Base-by-base conservation (phyloP, 495 filamentous ascomycete species). In the Astrothelium macrocarpum region DNA sequence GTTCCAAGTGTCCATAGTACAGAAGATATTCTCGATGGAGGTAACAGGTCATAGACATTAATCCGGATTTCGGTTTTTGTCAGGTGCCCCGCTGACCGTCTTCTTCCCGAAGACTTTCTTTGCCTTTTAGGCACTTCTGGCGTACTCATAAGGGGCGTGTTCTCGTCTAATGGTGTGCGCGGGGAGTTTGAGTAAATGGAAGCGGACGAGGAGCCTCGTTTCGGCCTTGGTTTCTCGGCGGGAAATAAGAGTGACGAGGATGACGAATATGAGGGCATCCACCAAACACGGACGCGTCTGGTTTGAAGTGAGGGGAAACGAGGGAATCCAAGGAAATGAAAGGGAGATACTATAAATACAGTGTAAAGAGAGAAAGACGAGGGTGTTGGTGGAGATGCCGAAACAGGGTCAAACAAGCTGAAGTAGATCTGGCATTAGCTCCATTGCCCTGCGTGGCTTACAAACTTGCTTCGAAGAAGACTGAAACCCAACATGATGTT, bases 41-140 rank as follows among this genome's bases (percentile, higher is more conserved):
- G 86, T 28, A 91, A 78, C 10, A 90, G 78, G 71, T 92, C 89
- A 71, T 92, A 92, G 68, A 90, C 85, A 70, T 91, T 85, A 70
- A 92, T 90, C n/a, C 82, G 67, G 12, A 92, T 80, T 70, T 89
- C 83, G 11, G 86, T 91, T 66, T 86, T 88, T 58, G 12, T 42
- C 5, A n/a, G n/a, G 12, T 53, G 59, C 16, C 49, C 49, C 7
- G 25, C 29, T 10, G 49, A 56, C 49, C 49, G 49, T 20, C 49
- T 26, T 7, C 49, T 16, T 16, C 5, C 2, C 7, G 49, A 26
- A 56, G 49, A 56, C 49, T 56, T 56, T 20, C 49, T 56, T 5
- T 56, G 49, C 49, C 20, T 56, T 29, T 56, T 56, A 2, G 20
- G 10, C 7, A 20, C 4, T 29, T 56, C 10, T 56, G 49, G 49